Evolutionary conservation across 1,139 yeast species (phyloP), one percentile per base, ranked within the genome.

Genomic region (Yamadazyma atlantica): DNA sequence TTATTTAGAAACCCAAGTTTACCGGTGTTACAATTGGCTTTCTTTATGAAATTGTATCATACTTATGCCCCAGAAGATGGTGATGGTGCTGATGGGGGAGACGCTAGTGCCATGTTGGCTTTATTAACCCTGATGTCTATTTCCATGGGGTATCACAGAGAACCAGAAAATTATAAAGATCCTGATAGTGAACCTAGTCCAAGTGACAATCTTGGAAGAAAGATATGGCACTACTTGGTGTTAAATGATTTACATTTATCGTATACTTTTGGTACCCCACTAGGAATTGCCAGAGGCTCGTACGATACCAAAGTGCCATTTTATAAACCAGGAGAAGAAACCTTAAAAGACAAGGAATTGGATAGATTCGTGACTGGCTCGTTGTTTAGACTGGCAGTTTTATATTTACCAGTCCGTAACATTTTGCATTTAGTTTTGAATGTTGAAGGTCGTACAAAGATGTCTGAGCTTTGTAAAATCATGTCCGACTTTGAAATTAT

Each of bases 21-120:
- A 18, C 68, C 72, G 0, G 68, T 78, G 4, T 60, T 80, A 23
- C 83, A 78, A 48, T 69, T 78, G 35, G 64, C 72, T 0, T 49
- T 68, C 11, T 53, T 62, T 37, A 46, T 64, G 37, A 58, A 73
- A 35, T 43, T 62, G 14, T 75, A 75, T 49, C 67, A 66, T 33
- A 49, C 54, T 12, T 55, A 60, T 46, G 67, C 80, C 0, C 80
- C 80, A 2, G 80, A 75, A 49, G 80, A 75, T 48, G 78, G 80
- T 4, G 73, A 69, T 42, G 72, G 67, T 5, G 62, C 69, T 1
- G 74, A 69, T 45, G 73, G 74, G 6, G 70, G 69, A 0, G 78
- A 72, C 44, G 62, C 75, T 0, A 60, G 58, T 34, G 58, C 64
- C 1, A 57, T 59, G 44, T 63, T 57, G 31, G 73, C 73, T 0